Conservation (phyloP, 495 filamentous ascomycete species). For the Podospora fimiseda region DNA sequence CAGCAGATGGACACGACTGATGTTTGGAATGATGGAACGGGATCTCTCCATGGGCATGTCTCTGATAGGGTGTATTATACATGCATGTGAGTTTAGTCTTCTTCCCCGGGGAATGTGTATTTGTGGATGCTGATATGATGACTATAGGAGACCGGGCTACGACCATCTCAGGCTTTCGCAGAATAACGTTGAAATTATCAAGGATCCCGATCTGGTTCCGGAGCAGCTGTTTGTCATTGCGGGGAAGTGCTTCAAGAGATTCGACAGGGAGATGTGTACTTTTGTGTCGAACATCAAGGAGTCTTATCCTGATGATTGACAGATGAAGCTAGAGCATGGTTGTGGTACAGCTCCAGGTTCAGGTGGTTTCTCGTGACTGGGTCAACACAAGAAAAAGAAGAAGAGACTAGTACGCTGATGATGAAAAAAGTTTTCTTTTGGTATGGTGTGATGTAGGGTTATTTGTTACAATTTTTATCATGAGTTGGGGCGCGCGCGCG, state of each 20-base stretch:
- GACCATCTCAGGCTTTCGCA: constrained; percentile 72
- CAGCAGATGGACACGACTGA: no score
- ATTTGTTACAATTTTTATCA: no score
- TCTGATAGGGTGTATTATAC: constrained; percentile 67
- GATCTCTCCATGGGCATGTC: no score
- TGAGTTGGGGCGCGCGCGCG: no score
- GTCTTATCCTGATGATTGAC: constrained; percentile 78
- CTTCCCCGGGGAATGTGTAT: constrained; percentile 1
- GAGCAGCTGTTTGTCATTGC: constrained; percentile 59
- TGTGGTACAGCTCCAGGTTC: not conserved
- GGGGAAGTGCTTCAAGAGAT: constrained; percentile 85
- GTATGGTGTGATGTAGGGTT: no score
- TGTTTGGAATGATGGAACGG: no score
- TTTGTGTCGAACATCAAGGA: constrained; percentile 87
- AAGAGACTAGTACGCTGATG: no score
- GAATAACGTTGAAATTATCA: constrained; percentile 70
- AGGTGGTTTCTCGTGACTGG: not conserved
- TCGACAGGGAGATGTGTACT: constrained; percentile 54
- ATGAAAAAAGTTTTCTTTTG: no score
- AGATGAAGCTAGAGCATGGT: not conserved
- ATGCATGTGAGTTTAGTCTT: constrained; percentile 57
- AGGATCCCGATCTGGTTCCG: constrained; percentile 37
- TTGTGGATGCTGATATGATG: not conserved
- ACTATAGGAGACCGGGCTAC: constrained; percentile 20
- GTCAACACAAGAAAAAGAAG: no score